Evolutionary conservation across 176 grass and related monocot genomes (phyloP).

Genomic region (Musa schizocarpa): DNA sequence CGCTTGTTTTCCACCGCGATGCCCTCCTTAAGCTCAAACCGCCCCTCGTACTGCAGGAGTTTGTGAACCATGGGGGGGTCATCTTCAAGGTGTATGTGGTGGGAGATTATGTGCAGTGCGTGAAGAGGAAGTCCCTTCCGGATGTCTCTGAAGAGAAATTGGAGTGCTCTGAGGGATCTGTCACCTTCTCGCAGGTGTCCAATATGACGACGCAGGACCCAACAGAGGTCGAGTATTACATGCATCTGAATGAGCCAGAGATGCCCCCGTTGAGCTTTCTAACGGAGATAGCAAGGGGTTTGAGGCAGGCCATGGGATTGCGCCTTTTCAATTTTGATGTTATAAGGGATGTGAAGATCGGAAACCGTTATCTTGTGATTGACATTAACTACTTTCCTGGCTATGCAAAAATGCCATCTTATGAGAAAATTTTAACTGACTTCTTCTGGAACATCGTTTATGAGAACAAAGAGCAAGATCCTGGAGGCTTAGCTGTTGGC

Average conservation of each 20-base stretch:
- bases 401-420: slow-evolving; percentile 78
- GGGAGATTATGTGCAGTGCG: slow-evolving; percentile 63
- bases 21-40: slow-evolving; percentile 64
- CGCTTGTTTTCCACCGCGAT: slow-evolving; percentile 61
- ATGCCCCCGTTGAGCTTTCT: slow-evolving; percentile 50
- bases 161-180: slow-evolving; percentile 45
- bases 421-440: slow-evolving; percentile 57
- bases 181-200: slow-evolving; percentile 83
- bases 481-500: too few species aligned
- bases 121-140: slow-evolving; percentile 78
- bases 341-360: too few species aligned
- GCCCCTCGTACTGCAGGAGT: slow-evolving; percentile 86
- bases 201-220: slow-evolving; percentile 14
- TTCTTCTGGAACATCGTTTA: slow-evolving; percentile 19
- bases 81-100: slow-evolving; percentile 97
- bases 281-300: slow-evolving; percentile 45
- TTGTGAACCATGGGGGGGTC: slow-evolving; percentile 90
- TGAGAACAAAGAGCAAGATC: not conserved
- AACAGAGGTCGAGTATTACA: too few species aligned
- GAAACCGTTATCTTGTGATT: slow-evolving; percentile 64
- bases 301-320: slow-evolving; percentile 58
- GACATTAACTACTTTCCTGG: slow-evolving; percentile 94
- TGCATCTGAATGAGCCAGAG: slow-evolving; percentile 23
- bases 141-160: slow-evolving; percentile 52
- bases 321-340: slow-evolving; percentile 42